phyloP scores from a whole-genome alignment of 2,329 filamentous ascomycete species.

The Setomelanomma holmii region DNA sequence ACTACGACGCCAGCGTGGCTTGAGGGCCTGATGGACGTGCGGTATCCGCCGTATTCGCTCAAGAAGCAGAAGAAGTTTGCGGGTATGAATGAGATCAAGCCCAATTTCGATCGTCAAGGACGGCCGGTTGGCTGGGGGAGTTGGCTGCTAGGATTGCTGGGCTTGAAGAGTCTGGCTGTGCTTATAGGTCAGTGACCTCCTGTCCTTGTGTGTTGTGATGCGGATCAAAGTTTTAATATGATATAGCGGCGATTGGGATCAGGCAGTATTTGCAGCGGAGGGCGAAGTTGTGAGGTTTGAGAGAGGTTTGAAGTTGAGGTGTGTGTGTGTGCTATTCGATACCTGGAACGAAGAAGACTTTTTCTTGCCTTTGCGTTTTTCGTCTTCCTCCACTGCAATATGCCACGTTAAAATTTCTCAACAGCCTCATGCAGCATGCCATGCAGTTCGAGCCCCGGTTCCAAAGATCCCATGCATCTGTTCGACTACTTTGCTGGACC shows the following conservation, averaged over 20 bases:
- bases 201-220: not conserved
- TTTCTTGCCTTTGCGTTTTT: too few relatives aligned
- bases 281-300: slow-evolving; percentile 32
- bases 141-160: slow-evolving; percentile 42
- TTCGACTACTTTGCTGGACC: too few relatives aligned
- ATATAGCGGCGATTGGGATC: slow-evolving; percentile 34
- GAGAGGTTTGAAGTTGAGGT: too few relatives aligned
- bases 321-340: too few relatives aligned
- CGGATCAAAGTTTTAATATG: slow-evolving; percentile 21
- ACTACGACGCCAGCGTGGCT: slow-evolving; percentile 71
- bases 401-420: too few relatives aligned
- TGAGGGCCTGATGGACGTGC: slow-evolving; percentile 69
- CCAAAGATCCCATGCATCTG: too few relatives aligned
- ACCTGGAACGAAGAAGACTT: too few relatives aligned
- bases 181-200: slow-evolving; percentile 39
- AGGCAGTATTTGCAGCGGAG: slow-evolving; percentile 38
- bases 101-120: slow-evolving; percentile 68
- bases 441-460: too few relatives aligned
- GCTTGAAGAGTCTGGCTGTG: slow-evolving; percentile 39
- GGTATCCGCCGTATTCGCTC: slow-evolving; percentile 67
- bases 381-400: too few relatives aligned
- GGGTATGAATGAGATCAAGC: slow-evolving; percentile 59
- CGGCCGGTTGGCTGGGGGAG: slow-evolving; percentile 40
- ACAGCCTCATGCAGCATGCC: too few relatives aligned
- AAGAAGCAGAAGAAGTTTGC: slow-evolving; percentile 62